Evolutionary conservation across 2,329 filamentous ascomycete species (phyloP), one percentile per base, ranked within the genome.

Genomic region (Cladophialophora yegresii): DNA sequence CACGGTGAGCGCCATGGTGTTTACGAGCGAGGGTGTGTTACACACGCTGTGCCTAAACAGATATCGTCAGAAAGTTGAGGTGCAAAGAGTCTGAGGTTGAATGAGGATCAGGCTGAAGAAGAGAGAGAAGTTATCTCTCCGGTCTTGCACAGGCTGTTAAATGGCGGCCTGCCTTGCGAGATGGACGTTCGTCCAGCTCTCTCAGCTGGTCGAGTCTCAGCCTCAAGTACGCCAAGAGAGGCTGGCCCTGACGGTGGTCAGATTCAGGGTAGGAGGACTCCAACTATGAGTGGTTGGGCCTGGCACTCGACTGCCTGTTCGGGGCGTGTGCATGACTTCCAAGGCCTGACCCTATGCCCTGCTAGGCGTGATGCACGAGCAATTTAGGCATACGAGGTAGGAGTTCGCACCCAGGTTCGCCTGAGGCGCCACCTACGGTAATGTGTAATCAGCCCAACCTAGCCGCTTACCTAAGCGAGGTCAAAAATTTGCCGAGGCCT

Each of bases 1-100:
- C 5, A 47, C 13, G 16, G 56, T 50, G 36, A 64, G 61, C 49
- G 64, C 66, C 66, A 66, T 66, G 20, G 4, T 20, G 23, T 28
- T 20, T 10, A 33, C 32, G 54, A 23, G 26, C 26, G 7, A 10
- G 9, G 5, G 28, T 4, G 40, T 7, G n/a, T 45, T 58, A 8
- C n/a, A 22, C 30, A 30, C 28, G 6, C 22, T 9, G 23, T 26
- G 2, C n/a, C n/a, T 20, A 16, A 28, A 9, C 9, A 30, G 32
- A 43, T 43, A 8, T 7, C 36, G 36, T 43, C 36, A 43, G 36
- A 5, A 43, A 43, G 16, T 43, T 16, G 16, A 43, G 36, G 36
- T 43, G 36, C 36, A 43, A 43, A 8, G n/a, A 8, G 3, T 43
- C 49, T 40, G 4, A 47, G 43, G 22, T 49, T 10, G 26, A 20